Conservation (phyloP, 805 yeast species). For the Saccharomycopsis babjevae region DNA sequence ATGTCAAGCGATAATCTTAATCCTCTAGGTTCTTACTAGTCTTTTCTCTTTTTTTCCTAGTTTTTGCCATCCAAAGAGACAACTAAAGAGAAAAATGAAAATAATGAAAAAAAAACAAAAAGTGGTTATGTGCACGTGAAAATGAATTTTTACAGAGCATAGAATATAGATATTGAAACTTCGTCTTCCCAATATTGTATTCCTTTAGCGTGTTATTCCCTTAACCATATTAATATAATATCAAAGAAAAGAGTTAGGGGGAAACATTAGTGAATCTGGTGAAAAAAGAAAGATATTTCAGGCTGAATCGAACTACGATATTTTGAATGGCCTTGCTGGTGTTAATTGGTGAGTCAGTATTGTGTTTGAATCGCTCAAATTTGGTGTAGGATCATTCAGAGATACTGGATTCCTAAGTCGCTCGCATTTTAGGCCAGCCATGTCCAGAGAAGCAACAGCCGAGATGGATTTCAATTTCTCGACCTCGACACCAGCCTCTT, state of each 20-base stretch:
- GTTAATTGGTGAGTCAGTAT: neutral
- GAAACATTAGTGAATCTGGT: neutral
- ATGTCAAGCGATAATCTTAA: neutral
- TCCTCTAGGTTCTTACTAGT: neutral
- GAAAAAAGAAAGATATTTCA: neutral
- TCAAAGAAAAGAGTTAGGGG: neutral
- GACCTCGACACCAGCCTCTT: neutral
- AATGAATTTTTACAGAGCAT: too few relatives aligned
- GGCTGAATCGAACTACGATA: too few relatives aligned
- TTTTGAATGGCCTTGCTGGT: neutral
- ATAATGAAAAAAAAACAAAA: neutral
- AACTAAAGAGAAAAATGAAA: neutral
- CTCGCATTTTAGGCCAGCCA: too few relatives aligned
- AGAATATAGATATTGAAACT: neutral
- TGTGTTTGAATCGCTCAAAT: neutral
- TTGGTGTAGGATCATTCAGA: too few relatives aligned
- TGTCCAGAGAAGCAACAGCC: neutral
- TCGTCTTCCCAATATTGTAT: neutral
- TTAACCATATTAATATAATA: neutral
- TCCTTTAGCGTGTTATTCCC: neutral
- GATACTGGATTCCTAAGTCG: too few relatives aligned
- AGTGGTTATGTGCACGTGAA: neutral
- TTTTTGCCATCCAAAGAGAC: neutral
- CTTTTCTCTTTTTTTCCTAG: constrained; percentile 3
- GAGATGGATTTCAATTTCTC: constrained; percentile 2